A percentile compares a stretch with the other conserved stretches of the same genome.
These are phyloP conservation scores for Microcyclospora tardicrescens DNA, from an alignment of 2,329 filamentous ascomycete species.

Conservation along the genomic window DNA sequence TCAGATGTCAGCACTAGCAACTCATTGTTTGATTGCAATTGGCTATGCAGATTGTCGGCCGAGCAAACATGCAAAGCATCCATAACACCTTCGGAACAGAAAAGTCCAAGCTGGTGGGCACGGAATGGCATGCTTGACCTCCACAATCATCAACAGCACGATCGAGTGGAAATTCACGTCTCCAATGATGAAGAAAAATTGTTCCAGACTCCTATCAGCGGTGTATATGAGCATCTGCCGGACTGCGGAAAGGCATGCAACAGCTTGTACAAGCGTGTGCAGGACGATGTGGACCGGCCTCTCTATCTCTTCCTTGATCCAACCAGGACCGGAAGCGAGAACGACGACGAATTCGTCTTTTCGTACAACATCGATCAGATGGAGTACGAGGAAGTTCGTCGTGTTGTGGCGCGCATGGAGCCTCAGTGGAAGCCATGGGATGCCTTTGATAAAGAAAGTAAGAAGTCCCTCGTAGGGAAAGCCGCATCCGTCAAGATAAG, in stretches of 20 bases:
- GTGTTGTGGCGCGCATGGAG: slow-evolving; percentile 34
- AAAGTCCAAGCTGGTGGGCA: slow-evolving; percentile 25
- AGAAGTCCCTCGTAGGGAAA: background rate
- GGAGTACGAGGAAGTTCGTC: slow-evolving; percentile 34
- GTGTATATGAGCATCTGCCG: slow-evolving; percentile 38
- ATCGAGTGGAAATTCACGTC: slow-evolving; percentile 28
- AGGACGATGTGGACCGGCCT: slow-evolving; percentile 10
- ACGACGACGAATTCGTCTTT: slow-evolving; percentile 45
- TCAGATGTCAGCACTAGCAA: slow-evolving; percentile 1
- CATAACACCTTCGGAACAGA: slow-evolving; percentile 12
- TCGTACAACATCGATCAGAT: slow-evolving; percentile 35
- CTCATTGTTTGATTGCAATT: slow-evolving; percentile 23
- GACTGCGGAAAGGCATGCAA: slow-evolving; percentile 45
- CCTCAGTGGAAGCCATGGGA: slow-evolving; percentile 31
- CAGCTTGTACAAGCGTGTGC: slow-evolving; percentile 38
- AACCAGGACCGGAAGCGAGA: slow-evolving; percentile 31
- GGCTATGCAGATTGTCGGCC: slow-evolving; percentile 33
- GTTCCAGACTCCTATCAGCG: slow-evolving; percentile 26
- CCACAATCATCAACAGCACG: slow-evolving; percentile 31
- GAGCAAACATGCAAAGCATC: slow-evolving; percentile 5
- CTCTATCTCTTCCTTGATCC: slow-evolving; percentile 49
- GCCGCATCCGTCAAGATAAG: background rate
- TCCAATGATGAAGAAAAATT: slow-evolving; percentile 15
- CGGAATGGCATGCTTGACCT: slow-evolving; percentile 26
- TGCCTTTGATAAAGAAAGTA: background rate